Evolutionary conservation across 1,284 basidiomycete genomes (phyloP), one percentile per base, ranked within the genome.

Genomic region (Irpex sp.): DNA sequence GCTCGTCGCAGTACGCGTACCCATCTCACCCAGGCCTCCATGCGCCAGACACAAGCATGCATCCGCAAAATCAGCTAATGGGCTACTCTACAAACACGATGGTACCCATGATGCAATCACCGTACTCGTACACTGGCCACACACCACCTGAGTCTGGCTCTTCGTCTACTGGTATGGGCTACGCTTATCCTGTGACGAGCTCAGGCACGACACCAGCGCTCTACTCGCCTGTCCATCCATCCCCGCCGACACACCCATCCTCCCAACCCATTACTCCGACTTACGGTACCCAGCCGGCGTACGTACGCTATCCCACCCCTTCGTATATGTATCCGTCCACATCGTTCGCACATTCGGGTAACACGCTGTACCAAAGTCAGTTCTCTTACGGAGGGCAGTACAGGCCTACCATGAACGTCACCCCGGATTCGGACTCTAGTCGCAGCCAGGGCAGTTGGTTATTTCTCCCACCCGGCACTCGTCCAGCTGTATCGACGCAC

Each of bases 391-490:
- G 72, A 46, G 55, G 57, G 46, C 59, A 53, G 56, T 72, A 69
- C 56, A 31, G 66, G 37, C 64, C 61, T 13, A 19, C 63, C 43
- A 55, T 59, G 35, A 47, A 37, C 8, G 63, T 71, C 21, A 65
- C 73, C 8, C 65, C 69, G 1, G 78, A 78, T 19, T 70, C 74
- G 7, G 53, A 55, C 31, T 55, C 53, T 13, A 35, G 7, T 33
- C 53, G n/a, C 8, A 26, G 53, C n/a, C 79, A 78, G 62, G 80
- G 80, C n/a, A 74, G 77, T 7, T 87, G 84, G 85, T 88, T 81
- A 79, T 87, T 84, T 66, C 68, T 84, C 31, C 77, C 79, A 15
- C 77, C 73, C 36, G 66, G 68, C 11, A 62, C 61, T 31, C 74
- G 47, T 47, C 77, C 58, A 31, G 66, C 47, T 57, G 68, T 58